Evolutionary conservation across 129 eudicot species (phyloP).

Genomic region (Saposhnikovia divaricata): DNA sequence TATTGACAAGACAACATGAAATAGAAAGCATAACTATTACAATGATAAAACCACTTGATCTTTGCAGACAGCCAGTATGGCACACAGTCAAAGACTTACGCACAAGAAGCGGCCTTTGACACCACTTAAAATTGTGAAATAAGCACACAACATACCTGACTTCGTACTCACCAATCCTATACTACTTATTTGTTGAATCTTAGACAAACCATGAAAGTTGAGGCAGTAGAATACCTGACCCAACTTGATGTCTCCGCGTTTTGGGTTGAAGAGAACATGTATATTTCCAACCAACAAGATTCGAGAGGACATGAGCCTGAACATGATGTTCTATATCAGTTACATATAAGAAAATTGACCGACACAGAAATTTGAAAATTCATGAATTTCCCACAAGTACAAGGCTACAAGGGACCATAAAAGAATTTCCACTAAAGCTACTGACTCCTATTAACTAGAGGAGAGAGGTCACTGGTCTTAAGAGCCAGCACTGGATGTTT

Average conservation of each 20-base stretch:
- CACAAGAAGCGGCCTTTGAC: neutral
- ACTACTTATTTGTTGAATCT: neutral
- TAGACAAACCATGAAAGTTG: neutral
- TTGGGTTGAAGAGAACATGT: conserved; percentile 80
- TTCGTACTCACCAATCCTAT: neutral
- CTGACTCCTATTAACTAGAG: neutral
- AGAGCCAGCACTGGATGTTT: neutral
- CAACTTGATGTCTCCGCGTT: conserved; percentile 81
- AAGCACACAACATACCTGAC: neutral
- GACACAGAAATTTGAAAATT: neutral
- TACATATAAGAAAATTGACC: neutral
- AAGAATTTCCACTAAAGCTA: neutral
- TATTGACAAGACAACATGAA: neutral
- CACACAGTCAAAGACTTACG: neutral
- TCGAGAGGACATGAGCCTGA: conserved; percentile 25
- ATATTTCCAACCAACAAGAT: conserved; percentile 72
- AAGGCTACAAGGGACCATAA: neutral
- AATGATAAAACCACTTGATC: neutral
- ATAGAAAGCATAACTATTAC: neutral
- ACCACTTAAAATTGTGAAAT: neutral
- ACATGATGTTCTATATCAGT: neutral
- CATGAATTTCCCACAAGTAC: neutral
- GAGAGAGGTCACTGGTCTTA: neutral
- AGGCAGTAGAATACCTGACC: conserved; percentile 56
- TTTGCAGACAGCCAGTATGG: neutral